Base-by-base conservation (phyloP, 306 rosid genomes). In the Lathyrus oleraceus region DNA sequence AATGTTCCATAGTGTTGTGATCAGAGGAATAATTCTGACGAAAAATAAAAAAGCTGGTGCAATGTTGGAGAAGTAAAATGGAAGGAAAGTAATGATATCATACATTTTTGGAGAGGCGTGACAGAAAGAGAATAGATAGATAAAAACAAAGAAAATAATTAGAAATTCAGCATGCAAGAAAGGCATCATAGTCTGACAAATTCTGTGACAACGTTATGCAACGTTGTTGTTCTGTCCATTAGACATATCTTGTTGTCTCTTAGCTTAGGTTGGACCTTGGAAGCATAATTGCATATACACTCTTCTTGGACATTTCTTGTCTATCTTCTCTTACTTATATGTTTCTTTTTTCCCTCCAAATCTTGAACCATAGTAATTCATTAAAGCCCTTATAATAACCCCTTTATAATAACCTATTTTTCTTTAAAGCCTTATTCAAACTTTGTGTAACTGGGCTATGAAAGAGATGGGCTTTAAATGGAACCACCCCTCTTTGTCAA, bases 121-220 rank as follows among this genome's bases (percentile, higher is more conserved):
- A 58, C 19, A 6, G 2, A n/a, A 30, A 13, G 30, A 56, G 14
- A 27, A 25, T 30, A 56, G 6, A 56, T 19, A 16, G 1, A 25
- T 19, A 11, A 20, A 53, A 20, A 20, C 5, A 10, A 21, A 56
- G 36, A 25, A 25, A 27, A 11, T 35, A 35, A 35, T 35, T 6
- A 35, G 39, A 35, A 35, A 7, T 35, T 35, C 10, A 35, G 10
- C 61, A 56, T 57, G 19, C 77, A 78, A 36, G 67, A 72, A 73
- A 32, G n/a, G 72, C 76, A 69, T 74, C 73, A 74, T 79, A 10
- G 25, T 79, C 70, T 79, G 76, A 69, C 83, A 79, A 79, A 54
- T 17, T n/a, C 53, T 60, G 61, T 20, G 8, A 72, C 38, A 71
- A 71, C 59, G 70, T 73, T 51, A 56, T 54, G 73, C 42, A 65